Percentiles rank a stretch among this genome's conserved stretches.
phyloP scores from a whole-genome alignment of 1,284 basidiomycete species.

The Fomitopsis pinicola region DNA sequence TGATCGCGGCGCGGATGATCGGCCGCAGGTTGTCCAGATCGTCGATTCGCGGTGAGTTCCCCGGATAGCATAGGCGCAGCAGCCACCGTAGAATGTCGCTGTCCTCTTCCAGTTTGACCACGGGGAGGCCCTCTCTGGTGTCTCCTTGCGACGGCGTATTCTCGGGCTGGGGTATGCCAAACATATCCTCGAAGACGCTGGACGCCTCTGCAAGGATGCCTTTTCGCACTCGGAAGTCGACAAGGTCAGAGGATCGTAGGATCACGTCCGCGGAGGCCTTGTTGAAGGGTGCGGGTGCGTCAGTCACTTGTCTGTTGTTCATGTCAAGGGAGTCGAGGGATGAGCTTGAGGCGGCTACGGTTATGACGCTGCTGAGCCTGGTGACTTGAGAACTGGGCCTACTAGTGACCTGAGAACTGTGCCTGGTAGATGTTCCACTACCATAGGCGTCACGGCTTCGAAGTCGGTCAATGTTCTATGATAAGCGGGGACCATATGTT shows the following conservation, averaged over 20 bases:
- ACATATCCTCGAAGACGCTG: slow-evolving; percentile 10
- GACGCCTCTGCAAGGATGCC: slow-evolving; percentile 16
- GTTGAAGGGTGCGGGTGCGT: slow-evolving; percentile 7
- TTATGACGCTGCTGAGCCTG: no score
- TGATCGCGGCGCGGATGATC: slow-evolving; percentile 29
- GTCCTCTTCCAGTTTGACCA: slow-evolving; percentile 9
- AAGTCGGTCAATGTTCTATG: no score
- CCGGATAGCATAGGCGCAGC: slow-evolving; percentile 22
- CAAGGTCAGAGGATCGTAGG: slow-evolving; percentile 21
- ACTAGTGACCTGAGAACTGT: no score
- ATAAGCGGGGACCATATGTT: no score
- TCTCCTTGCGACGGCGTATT: background rate
- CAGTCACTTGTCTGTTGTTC: background rate
- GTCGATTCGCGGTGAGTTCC: slow-evolving; percentile 11
- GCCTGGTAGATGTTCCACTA: no score
- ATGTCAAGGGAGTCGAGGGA: no score
- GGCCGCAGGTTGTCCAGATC: slow-evolving; percentile 16
- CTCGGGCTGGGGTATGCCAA: slow-evolving; percentile 1
- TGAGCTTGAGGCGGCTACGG: no score
- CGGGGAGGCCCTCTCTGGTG: background rate
- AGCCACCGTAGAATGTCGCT: slow-evolving; percentile 15
- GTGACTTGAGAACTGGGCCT: no score
- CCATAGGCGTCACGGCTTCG: no score
- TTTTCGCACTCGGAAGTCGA: slow-evolving; percentile 12
- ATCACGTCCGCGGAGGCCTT: slow-evolving; percentile 21